Conservation (phyloP, 169 alveolate species). For the Toxoplasma gondii region DNA sequence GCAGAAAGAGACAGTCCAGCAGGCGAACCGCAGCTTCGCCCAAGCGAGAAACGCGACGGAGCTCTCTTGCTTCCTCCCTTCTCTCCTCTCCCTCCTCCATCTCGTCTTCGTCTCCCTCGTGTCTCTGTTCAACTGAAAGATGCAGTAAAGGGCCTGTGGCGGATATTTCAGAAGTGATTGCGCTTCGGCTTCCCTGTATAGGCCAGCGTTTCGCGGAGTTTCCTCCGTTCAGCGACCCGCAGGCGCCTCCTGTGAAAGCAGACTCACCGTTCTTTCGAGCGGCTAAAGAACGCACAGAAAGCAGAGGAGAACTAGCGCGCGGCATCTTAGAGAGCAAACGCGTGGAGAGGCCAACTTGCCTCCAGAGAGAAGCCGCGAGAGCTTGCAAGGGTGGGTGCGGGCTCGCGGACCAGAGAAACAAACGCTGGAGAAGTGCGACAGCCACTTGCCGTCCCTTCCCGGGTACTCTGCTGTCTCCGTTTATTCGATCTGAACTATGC, state of each 20-base stretch:
- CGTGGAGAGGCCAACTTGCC: background rate
- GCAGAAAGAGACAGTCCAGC: background rate
- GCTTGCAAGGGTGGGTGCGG: slow-evolving; percentile 25
- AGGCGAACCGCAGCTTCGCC: background rate
- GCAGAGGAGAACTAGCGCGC: background rate
- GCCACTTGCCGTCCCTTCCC: background rate
- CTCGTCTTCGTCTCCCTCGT: background rate
- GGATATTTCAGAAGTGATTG: too few relatives aligned
- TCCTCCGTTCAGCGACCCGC: too few relatives aligned
- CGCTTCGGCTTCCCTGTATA: background rate
- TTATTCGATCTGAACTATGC: too few relatives aligned
- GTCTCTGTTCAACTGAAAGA: too few relatives aligned
- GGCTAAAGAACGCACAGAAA: background rate
- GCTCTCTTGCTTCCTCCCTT: background rate
- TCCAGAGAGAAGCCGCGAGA: background rate
- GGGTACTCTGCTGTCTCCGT: too few relatives aligned
- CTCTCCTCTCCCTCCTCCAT: background rate
- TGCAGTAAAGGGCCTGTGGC: too few relatives aligned
- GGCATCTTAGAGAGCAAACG: background rate
- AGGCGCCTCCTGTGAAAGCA: too few relatives aligned
- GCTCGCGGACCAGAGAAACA: background rate
- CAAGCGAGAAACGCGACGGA: background rate
- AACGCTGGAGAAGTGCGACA: slow-evolving; percentile 1
- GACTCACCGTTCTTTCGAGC: too few relatives aligned
- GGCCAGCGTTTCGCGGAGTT: background rate